Evolutionary conservation across 2,329 filamentous ascomycete genomes (phyloP).

Genomic region (Pestalotiopsis sp.): DNA sequence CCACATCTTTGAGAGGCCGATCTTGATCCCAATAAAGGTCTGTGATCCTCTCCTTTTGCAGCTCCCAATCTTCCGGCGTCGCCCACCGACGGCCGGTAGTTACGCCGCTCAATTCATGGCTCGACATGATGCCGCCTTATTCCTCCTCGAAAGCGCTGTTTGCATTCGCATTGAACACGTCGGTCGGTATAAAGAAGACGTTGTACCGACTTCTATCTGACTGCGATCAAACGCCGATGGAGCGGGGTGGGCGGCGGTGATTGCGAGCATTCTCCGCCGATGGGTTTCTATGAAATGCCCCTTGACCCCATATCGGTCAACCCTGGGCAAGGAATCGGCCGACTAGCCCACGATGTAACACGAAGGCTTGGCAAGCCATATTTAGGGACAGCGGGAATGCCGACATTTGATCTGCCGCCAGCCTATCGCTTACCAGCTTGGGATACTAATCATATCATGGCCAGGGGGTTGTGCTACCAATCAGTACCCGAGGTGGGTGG

Average conservation of each 20-base stretch:
- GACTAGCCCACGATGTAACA: not conserved
- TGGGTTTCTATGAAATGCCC: not conserved
- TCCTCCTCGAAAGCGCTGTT: too few relatives aligned
- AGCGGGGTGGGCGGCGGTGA: not conserved
- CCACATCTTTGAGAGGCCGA: conserved; percentile 8
- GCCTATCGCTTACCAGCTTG: too few relatives aligned
- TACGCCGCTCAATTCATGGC: not conserved
- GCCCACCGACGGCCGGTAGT: not conserved
- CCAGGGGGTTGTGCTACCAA: too few relatives aligned
- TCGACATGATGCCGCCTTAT: not conserved
- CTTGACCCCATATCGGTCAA: not conserved
- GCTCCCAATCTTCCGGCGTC: conserved; percentile 3
- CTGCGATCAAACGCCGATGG: not conserved
- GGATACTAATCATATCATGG: too few relatives aligned
- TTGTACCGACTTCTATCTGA: not conserved
- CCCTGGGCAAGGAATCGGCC: not conserved
- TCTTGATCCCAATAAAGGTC: conserved; percentile 7
- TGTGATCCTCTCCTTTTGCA: not conserved
- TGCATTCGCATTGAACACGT: not conserved
- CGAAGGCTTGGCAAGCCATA: not conserved
- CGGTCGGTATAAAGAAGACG: not conserved
- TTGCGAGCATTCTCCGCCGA: not conserved
- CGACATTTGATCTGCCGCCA: not conserved
- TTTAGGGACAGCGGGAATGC: not conserved
- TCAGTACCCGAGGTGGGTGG: too few relatives aligned